Evolutionary conservation across 139 green algal species (phyloP), one percentile per base, ranked within the genome.

Genomic region (Tetradesmus obliquus): DNA sequence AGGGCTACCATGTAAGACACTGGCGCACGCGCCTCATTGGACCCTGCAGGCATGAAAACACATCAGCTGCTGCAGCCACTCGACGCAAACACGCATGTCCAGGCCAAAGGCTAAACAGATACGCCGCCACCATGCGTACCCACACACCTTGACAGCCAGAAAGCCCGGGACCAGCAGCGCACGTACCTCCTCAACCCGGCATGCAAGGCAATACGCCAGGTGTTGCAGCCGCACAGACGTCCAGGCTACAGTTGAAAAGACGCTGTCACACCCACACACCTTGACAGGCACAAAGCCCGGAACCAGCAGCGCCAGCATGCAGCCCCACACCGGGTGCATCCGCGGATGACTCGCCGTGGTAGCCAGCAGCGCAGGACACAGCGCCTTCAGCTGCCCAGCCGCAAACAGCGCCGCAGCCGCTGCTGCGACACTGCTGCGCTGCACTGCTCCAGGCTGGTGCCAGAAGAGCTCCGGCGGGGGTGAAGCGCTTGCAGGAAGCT

Each of bases 261-360:
- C n/a, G n/a, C n/a, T n/a, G n/a, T n/a, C n/a, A n/a, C n/a, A n/a
- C n/a, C n/a, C n/a, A 13, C 88, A 1, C 84, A 86, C 90, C 85
- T 88, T 88, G 19, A 85, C 58, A 55, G 91, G 91, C 0, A 62
- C 91, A 84, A 96, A 97, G 2, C 95, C 95, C 0, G 96, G 97
- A 55, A 97, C 88, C 55, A 98, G 94, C 86, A 98, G 88, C 12
- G 96, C 93, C 88, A 98, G 93, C 87, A 97, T 72, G 53, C 92
- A 95, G 22, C 88, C 82, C 96, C 96, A 98, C 32, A 97, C 55
- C 24, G 74, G 86, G 93, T 98, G 96, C 86, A 98, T 88, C 15
- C 96, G 93, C 1, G 96, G 96, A 87, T 96, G 93, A 3, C 90
- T 88, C 54, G 66, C 82, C 10, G 93, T 95, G 32, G 90, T 95